Percentiles rank a stretch among this genome's conserved stretches.
Evolutionary conservation across 2,329 filamentous ascomycete species (phyloP).

Genomic region (Coniella lustricola): DNA sequence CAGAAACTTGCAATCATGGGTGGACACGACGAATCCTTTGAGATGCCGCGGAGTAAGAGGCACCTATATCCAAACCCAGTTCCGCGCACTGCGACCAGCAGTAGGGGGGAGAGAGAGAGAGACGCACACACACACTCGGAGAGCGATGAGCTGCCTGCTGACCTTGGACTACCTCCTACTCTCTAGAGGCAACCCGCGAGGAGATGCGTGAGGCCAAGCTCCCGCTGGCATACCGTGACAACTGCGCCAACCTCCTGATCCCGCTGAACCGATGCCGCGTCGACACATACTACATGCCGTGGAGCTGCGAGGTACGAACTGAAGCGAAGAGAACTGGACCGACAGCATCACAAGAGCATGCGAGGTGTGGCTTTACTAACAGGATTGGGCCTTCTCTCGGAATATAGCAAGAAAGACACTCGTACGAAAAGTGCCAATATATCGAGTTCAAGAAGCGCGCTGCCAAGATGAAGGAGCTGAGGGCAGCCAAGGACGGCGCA

Average conservation of each 20-base stretch:
- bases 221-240: constrained; percentile 87
- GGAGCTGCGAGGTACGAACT: constrained; percentile 86
- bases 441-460: constrained; percentile 98
- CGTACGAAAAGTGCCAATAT: constrained; percentile 99
- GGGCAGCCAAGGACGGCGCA: constrained; percentile 73
- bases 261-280: constrained; percentile 91
- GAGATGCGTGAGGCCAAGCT: constrained; percentile 90
- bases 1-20: constrained; percentile 10
- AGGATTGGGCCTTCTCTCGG: not conserved
- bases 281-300: constrained; percentile 88
- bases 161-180: not conserved
- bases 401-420: constrained; percentile 82
- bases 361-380: too few species aligned
- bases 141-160: not conserved
- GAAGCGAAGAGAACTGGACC: not conserved
- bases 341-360: not conserved
- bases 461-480: constrained; percentile 95
- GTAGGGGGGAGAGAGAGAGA: too few species aligned
- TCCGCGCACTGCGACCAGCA: too few species aligned
- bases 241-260: constrained; percentile 89
- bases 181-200: constrained; percentile 69
- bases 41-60: constrained; percentile 12
- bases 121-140: too few species aligned
- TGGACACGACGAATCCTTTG: constrained; percentile 13
- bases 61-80: not conserved